Evolutionary conservation across 257 asterid species (phyloP), one percentile per base, ranked within the genome.

Genomic region (Ehretia macrophylla): DNA sequence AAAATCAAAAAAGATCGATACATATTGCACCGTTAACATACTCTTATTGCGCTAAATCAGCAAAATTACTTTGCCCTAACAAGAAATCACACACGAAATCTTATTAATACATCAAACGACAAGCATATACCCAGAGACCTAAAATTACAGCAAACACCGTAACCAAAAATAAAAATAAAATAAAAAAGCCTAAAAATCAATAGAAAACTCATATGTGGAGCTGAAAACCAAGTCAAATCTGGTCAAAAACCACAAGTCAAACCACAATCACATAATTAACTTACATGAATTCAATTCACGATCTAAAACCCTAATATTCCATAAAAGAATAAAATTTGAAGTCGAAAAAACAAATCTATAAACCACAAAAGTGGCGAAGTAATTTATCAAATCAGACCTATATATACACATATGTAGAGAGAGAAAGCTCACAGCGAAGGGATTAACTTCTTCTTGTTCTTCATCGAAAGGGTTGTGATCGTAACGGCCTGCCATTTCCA

Each of bases 401-500:
- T 10, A 42, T 1, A 42, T 10, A 42, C 47, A 42, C 47, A 42
- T 4, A 42, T 38, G 9, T 38, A 38, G 27, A 46, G 20, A 18
- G 22, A 23, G 53, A 13, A 37, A 49, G 37, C 59, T 58, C 58
- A 66, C 71, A 37, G 71, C 64, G 32, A 66, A 66, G 27, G 71
- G 71, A 20, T 66, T 66, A 50, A 66, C 71, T 49, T 58, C 65
- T 21, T 65, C 63, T 21, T 52, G 57, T 48, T 10, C 53, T 48
- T 48, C 53, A 48, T 48, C 53, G 21, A 48, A 48, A 48, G 53
- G 53, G 13, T 48, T 48, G 18, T 3, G 53, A 48, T 48, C 53
- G 21, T 1, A 48, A 42, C 64, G 64, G 27, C 64, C 64, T 20
- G 64, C 64, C 53, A 48, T 48, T 16, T 48, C 11, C 21, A 1